Evolutionary conservation across 2,329 filamentous ascomycete species (phyloP).

Genomic region (Colletotrichum abscissum): DNA sequence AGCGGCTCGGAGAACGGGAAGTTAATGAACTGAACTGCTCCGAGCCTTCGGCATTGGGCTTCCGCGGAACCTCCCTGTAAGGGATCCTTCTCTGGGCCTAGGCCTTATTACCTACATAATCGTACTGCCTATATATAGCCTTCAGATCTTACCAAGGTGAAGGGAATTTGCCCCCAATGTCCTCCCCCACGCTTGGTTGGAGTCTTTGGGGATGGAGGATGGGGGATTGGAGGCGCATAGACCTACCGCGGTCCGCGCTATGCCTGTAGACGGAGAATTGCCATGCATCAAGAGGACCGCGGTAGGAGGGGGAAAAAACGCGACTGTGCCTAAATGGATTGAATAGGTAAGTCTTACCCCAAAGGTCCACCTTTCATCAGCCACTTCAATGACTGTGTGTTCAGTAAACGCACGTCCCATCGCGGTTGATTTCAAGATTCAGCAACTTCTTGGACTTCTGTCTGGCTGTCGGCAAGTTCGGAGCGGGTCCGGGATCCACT

Average conservation of each 20-base stretch:
- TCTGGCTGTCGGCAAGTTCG: conserved; percentile 24
- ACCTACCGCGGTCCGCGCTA: background rate
- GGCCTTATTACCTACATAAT: background rate
- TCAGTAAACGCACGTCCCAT: background rate
- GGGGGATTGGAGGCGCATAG: background rate
- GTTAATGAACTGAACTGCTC: background rate
- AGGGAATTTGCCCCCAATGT: background rate
- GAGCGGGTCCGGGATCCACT: conserved; percentile 26
- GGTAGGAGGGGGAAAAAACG: background rate
- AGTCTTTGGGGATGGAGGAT: background rate
- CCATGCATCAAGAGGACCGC: background rate
- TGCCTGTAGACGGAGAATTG: background rate
- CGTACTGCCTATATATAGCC: background rate
- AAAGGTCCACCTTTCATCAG: background rate
- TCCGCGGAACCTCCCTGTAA: background rate
- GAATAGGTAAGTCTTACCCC: background rate
- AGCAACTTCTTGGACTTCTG: background rate
- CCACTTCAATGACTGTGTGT: background rate
- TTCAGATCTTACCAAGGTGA: background rate
- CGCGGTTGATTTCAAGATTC: background rate
- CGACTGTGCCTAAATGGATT: background rate
- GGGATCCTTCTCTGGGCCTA: background rate
- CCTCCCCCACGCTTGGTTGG: background rate
- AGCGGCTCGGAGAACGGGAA: background rate
- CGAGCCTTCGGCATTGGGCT: background rate